These are phyloP conservation scores for Benincasa hispida DNA, from an alignment of 306 rosid species.

Conservation along the genomic window DNA sequence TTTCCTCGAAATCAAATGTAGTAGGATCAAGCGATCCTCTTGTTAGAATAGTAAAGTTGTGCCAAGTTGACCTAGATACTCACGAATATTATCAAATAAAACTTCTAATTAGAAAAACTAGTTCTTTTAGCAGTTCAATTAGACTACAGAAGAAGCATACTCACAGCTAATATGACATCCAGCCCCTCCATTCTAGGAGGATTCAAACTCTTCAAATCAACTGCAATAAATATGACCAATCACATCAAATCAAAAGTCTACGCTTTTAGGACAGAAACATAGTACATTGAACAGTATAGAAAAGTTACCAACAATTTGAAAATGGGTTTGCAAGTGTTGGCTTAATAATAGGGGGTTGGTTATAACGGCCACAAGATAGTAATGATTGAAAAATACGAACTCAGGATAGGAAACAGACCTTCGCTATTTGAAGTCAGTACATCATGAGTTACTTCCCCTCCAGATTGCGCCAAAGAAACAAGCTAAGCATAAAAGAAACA, in stretches of 20 bases:
- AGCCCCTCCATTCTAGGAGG: conserved; percentile 80
- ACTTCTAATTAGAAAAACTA: not conserved
- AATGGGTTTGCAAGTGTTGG: not conserved
- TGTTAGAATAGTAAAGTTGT: not conserved
- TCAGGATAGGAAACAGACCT: conserved; percentile 16
- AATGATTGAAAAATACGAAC: not conserved
- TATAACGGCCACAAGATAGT: not conserved
- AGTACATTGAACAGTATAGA: not conserved
- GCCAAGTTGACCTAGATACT: not conserved
- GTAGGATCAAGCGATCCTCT: not conserved
- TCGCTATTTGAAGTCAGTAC: conserved; percentile 20
- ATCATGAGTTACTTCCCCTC: conserved; percentile 32
- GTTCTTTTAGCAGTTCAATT: not conserved
- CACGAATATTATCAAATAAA: not conserved
- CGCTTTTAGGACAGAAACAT: not conserved
- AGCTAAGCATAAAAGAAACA: conserved; percentile 17
- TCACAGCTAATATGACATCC: conserved; percentile 41
- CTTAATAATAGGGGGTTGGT: not conserved
- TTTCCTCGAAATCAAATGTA: not conserved
- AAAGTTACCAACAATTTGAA: not conserved
- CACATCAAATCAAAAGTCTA: not conserved
- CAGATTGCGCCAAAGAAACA: conserved; percentile 44
- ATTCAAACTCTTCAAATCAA: conserved; percentile 29
- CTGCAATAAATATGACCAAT: conserved; percentile 32
- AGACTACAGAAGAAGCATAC: conserved; percentile 4